Evolutionary conservation across 768 basidiomycete genomes (phyloP), one percentile per base, ranked within the genome.

Genomic region (Amanita brunnescens): DNA sequence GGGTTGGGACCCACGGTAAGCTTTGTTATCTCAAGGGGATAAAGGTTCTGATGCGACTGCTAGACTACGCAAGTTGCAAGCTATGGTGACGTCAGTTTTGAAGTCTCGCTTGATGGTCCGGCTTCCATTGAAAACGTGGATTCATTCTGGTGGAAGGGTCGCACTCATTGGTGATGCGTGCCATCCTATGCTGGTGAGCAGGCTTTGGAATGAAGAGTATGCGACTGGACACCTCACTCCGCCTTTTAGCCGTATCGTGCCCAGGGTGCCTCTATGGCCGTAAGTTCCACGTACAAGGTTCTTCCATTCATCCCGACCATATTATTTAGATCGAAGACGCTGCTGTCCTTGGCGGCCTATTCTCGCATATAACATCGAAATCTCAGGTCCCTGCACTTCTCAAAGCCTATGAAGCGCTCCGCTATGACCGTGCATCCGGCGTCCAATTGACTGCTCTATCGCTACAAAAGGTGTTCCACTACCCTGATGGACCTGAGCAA

Each of bases 401-500:
- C 16, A 64, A 61, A 14, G 80, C 76, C 0, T 85, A 83, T 54
- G 65, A 83, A 54, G 58, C 62, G 1, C 68, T 85, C 16, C 76
- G 82, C 2, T 69, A 75, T 37, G 57, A 65, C 2, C 77, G 83
- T 9, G 70, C 79, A 0, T 69, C 75, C 0, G 67, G 60, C 3
- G 77, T 73, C 0, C 82, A 84, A 55, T 59, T 61, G 0, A 70
- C 72, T 3, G 74, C 79, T 2, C 70, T 76, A 2, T 59, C 74
- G 29, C 79, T 80, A 57, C 77, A 79, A 55, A 55, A 67, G 34
- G 72, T 74, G 42, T 82, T 81, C 62, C 81, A 84, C 60, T 60
- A 81, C 0, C 67, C 68, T 0, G 83, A 84, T 51, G 81, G 83
- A 0, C 76, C 76, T 0, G 75, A 69, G 35, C 83, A 84, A 51